phyloP scores from a whole-genome alignment of 305 asterid species.

The Solanum aculeatissimum region DNA sequence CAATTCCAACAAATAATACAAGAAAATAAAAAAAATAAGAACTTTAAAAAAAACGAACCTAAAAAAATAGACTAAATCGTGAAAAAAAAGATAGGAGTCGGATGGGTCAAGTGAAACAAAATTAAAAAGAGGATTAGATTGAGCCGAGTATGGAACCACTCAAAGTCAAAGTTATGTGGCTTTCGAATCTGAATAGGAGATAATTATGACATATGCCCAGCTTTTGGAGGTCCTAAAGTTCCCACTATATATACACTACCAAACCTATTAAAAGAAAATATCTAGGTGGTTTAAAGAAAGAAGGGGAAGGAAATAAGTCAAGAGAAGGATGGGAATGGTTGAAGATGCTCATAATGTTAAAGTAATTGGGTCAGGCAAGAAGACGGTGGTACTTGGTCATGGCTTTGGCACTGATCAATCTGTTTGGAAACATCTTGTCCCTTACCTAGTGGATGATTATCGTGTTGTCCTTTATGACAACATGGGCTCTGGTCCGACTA shows the following conservation, averaged over 20 bases:
- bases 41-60: too few relatives aligned
- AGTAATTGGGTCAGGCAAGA: slow-evolving; percentile 48
- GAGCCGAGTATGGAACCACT: neutral
- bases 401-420: slow-evolving; percentile 83
- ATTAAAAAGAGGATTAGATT: neutral
- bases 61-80: too few relatives aligned
- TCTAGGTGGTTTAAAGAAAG: too few relatives aligned
- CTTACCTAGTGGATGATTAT: slow-evolving; percentile 47
- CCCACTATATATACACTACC: neutral
- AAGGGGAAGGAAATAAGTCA: too few relatives aligned
- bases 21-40: too few relatives aligned
- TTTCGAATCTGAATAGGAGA: neutral
- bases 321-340: slow-evolving; percentile 10
- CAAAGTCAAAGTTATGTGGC: neutral
- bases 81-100: too few relatives aligned
- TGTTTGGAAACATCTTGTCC: slow-evolving; percentile 61
- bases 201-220: neutral
- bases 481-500: slow-evolving; percentile 79
- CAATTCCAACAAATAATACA: too few relatives aligned
- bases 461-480: slow-evolving; percentile 52
- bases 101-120: too few relatives aligned
- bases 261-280: neutral
- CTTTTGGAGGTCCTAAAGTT: neutral
- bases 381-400: slow-evolving; percentile 54
- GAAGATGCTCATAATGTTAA: slow-evolving; percentile 62